A percentile compares a stretch with the other conserved stretches of the same genome.
Conservation (phyloP, 192 early-diverging fungal genomes). For the Funneliformis geosporum region DNA sequence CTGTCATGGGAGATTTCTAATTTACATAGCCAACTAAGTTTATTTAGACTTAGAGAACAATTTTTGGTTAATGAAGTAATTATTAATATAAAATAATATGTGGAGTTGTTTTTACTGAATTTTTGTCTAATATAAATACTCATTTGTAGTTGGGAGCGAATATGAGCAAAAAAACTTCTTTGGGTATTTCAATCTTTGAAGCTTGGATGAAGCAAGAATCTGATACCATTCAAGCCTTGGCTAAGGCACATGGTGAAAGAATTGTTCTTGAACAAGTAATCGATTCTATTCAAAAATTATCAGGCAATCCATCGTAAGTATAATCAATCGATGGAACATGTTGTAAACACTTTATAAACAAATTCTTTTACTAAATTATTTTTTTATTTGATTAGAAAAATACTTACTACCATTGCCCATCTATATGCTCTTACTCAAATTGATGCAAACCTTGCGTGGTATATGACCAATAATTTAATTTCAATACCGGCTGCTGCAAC, state of each 20-base stretch:
- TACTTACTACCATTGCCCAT: constrained; percentile 47
- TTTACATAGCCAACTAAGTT: constrained; percentile 47
- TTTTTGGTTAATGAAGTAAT: constrained; percentile 49
- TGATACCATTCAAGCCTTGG: constrained; percentile 66
- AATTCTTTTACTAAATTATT: background rate
- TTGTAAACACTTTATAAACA: background rate
- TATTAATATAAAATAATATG: background rate
- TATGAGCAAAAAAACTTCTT: constrained; percentile 54
- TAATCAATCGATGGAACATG: background rate
- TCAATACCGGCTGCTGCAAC: constrained; percentile 48
- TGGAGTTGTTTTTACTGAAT: background rate
- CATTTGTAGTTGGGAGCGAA: constrained; percentile 44
- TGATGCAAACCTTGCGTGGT: constrained; percentile 59
- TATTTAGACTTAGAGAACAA: constrained; percentile 51
- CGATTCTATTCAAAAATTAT: constrained; percentile 39
- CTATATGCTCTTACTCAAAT: constrained; percentile 57
- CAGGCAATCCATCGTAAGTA: constrained; percentile 41
- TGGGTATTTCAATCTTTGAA: constrained; percentile 60
- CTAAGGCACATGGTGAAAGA: constrained; percentile 68
- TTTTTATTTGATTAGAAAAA: constrained; percentile 23
- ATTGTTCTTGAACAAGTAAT: constrained; percentile 61
- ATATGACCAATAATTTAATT: constrained; percentile 52
- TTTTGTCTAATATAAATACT: background rate
- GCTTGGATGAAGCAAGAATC: constrained; percentile 79
- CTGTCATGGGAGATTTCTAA: constrained; percentile 51